Evolutionary conservation across 148 eudicot species (phyloP).

Genomic region (Nepenthes gracilis): DNA sequence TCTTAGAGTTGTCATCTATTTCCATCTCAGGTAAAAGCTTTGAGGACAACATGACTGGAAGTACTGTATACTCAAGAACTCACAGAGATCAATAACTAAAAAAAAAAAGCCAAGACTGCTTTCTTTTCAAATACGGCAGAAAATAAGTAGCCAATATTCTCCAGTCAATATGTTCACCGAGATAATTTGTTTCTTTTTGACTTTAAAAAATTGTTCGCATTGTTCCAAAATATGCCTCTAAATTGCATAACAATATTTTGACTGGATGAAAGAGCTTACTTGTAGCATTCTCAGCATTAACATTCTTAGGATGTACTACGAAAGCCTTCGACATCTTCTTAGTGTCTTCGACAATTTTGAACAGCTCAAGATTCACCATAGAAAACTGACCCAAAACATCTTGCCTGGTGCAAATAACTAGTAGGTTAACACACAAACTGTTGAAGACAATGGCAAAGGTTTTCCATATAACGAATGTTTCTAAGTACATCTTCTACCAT

Average conservation of each 20-base stretch:
- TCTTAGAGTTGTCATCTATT: constrained; percentile 63
- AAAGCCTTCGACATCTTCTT: constrained; percentile 95
- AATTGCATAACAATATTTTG: neutral
- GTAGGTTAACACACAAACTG: neutral
- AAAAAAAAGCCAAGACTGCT: neutral
- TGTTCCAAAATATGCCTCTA: neutral
- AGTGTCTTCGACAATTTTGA: constrained; percentile 82
- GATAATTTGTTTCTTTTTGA: neutral
- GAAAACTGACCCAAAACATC: constrained; percentile 80
- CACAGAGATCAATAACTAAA: neutral
- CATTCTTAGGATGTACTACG: constrained; percentile 90
- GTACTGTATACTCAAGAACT: constrained; percentile 32
- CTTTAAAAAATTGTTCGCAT: no score
- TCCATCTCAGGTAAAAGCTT: constrained; percentile 99
- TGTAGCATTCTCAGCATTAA: constrained; percentile 80
- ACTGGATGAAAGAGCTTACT: constrained; percentile 30
- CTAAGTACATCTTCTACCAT: neutral
- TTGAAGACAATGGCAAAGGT: neutral
- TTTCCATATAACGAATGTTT: neutral
- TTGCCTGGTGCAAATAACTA: constrained; percentile 44
- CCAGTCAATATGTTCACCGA: neutral
- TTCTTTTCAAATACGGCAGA: neutral
- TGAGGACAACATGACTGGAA: constrained; percentile 98
- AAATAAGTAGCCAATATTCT: neutral
- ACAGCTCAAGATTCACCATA: constrained; percentile 94